Evolutionary conservation across 805 yeast species (phyloP), one percentile per base, ranked within the genome.

Genomic region (Lipomyces sp.): DNA sequence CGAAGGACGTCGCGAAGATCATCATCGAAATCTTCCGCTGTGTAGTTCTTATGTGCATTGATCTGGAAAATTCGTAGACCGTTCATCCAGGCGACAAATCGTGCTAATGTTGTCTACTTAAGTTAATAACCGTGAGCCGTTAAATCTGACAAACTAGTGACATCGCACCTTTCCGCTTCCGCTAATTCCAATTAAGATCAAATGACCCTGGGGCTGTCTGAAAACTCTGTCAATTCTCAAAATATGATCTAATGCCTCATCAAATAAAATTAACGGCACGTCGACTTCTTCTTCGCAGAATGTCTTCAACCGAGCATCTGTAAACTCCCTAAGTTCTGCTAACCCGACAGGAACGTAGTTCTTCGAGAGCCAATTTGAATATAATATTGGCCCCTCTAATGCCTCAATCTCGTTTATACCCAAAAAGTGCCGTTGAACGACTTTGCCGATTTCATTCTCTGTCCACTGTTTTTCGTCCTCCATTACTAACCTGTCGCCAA

Each of bases 11-110:
- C 79, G 64, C 90, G 82, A 63, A 94, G 75, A 2, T 86, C 85
- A 0, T 77, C 73, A 66, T 92, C 97, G 77, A 94, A 93, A 60
- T 92, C 90, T 0, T 71, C 71, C 18, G 90, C 78, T 0, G 83
- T 77, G 72, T 85, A 93, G 7, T 78, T 80, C 6, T 84, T 76
- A 33, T 83, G 82, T 0, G 89, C 89, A 50, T 79, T 79, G 45
- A 94, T 80, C 67, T 87, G 90, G 24, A 82, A 78, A 0, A 87
- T 81, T 34, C 80, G 83, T 24, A 90, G 74, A 0, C 97, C 97
- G 75, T 90, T 90, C 78, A 92, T 85, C 98, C 98, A 94, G 0
- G 96, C 86, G 3, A 90, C 97, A 81, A 94, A 94, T 68, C 86
- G 84, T 0, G 90, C 81, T 62, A 92, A 73, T 0, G 93, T 87